Percentiles rank a stretch among this genome's conserved stretches.
These are phyloP conservation scores for Claviceps citrina DNA, from an alignment of 2,329 filamentous ascomycete genomes.

Conservation along the genomic window DNA sequence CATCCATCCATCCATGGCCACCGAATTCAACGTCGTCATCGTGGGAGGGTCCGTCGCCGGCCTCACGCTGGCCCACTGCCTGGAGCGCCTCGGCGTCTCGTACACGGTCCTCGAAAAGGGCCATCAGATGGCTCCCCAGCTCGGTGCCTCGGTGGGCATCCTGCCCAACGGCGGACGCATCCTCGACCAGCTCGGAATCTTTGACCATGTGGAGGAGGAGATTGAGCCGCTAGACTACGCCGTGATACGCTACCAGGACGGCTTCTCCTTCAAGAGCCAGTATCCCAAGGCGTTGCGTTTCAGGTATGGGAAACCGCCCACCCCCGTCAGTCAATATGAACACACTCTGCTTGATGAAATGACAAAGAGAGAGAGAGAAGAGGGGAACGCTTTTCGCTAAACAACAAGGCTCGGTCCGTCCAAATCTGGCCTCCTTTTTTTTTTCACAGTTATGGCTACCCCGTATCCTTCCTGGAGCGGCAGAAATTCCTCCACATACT, in stretches of 20 bases:
- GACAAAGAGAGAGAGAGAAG: not conserved
- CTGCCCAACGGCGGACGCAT: constrained; percentile 28
- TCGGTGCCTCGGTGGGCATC: constrained; percentile 33
- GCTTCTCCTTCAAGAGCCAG: constrained; percentile 5
- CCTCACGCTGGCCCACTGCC: constrained; percentile 15
- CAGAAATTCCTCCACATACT: constrained; percentile 19
- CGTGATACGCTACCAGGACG: constrained; percentile 5
- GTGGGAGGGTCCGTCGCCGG: constrained; percentile 33
- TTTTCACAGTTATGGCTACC: constrained; percentile 14
- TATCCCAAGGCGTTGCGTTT: constrained; percentile 5
- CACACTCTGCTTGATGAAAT: too few species aligned
- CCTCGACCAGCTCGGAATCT: constrained; percentile 30
- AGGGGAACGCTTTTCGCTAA: too few species aligned
- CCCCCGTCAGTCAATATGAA: too few species aligned
- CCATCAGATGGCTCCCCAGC: constrained; percentile 24
- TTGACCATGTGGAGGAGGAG: constrained; percentile 9
- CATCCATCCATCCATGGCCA: too few species aligned
- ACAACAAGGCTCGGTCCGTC: too few species aligned
- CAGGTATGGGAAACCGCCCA: constrained; percentile 4
- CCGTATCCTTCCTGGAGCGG: constrained; percentile 20
- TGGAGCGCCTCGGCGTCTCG: constrained; percentile 29
- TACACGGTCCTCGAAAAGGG: constrained; percentile 33
- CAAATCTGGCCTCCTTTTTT: not conserved
- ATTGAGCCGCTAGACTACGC: constrained; percentile 6
- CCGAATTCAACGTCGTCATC: constrained; percentile 18